Evolutionary conservation across 306 rosid genomes (phyloP).

Genomic region (Medicago truncatula): MtrunA17r5.0-ANR NC_053044.1:33390501-33391000

Average conservation of each 20-base stretch:
- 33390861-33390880: constrained; percentile 37
- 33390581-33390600: too few relatives aligned
- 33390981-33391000: too few relatives aligned
- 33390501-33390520: constrained; percentile 17
- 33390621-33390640: constrained; percentile 7
- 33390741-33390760: constrained; percentile 8
- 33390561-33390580: not conserved
- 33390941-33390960: not conserved
- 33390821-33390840: constrained; percentile 61
- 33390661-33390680: not conserved
- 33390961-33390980: too few relatives aligned
- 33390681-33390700: not conserved
- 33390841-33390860: constrained; percentile 45
- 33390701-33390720: not conserved
- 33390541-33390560: constrained; percentile 12
- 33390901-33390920: constrained; percentile 17
- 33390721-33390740: not conserved
- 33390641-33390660: not conserved
- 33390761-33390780: constrained; percentile 34
- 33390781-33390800: constrained; percentile 44
- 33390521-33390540: too few relatives aligned
- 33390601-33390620: not conserved
- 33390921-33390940: not conserved
- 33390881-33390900: constrained; percentile 42
- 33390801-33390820: constrained; percentile 46